Evolutionary conservation across 2,329 filamentous ascomycete genomes (phyloP).

Genomic region (Trichoderma koningii): DNA sequence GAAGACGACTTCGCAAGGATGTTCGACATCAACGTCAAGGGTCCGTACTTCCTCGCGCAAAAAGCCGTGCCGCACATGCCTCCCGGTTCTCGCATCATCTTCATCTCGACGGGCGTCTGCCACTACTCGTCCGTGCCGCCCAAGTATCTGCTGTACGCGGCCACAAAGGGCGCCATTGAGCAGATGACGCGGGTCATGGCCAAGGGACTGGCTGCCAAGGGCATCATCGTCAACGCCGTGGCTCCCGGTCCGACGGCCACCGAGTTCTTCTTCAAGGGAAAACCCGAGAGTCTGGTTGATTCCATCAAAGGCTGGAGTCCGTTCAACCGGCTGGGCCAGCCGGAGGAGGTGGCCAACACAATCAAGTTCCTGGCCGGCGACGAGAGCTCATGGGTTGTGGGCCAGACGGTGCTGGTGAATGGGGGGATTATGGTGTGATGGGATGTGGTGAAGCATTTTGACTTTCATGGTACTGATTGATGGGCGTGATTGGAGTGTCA

Average conservation of each 20-base stretch:
- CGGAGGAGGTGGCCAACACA: slow-evolving; percentile 31
- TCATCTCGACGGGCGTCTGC: slow-evolving; percentile 51
- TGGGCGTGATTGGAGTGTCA: too few relatives aligned
- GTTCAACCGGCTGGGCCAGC: slow-evolving; percentile 31
- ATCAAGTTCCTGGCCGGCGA: slow-evolving; percentile 30
- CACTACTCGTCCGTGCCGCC: slow-evolving; percentile 44
- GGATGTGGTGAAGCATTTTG: neutral
- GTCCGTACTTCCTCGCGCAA: slow-evolving; percentile 56
- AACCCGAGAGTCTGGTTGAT: slow-evolving; percentile 50
- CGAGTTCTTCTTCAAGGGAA: slow-evolving; percentile 56
- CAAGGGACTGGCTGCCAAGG: slow-evolving; percentile 56
- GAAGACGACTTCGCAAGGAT: slow-evolving; percentile 54
- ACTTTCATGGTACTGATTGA: neutral
- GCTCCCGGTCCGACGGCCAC: slow-evolving; percentile 53
- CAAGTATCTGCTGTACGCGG: slow-evolving; percentile 54
- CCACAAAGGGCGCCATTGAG: slow-evolving; percentile 62
- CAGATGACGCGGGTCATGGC: slow-evolving; percentile 57
- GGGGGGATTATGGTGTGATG: slow-evolving; percentile 27
- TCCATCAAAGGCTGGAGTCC: slow-evolving; percentile 37
- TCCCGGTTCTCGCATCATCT: slow-evolving; percentile 51
- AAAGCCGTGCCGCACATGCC: slow-evolving; percentile 55
- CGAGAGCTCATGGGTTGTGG: slow-evolving; percentile 31
- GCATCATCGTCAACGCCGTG: slow-evolving; percentile 51
- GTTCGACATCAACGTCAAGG: slow-evolving; percentile 59
- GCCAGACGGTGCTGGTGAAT: slow-evolving; percentile 32